A percentile compares a stretch with the other conserved stretches of the same genome.
phyloP scores from a whole-genome alignment of 169 alveolate genomes.

The Plasmodium chabaudi region DNA sequence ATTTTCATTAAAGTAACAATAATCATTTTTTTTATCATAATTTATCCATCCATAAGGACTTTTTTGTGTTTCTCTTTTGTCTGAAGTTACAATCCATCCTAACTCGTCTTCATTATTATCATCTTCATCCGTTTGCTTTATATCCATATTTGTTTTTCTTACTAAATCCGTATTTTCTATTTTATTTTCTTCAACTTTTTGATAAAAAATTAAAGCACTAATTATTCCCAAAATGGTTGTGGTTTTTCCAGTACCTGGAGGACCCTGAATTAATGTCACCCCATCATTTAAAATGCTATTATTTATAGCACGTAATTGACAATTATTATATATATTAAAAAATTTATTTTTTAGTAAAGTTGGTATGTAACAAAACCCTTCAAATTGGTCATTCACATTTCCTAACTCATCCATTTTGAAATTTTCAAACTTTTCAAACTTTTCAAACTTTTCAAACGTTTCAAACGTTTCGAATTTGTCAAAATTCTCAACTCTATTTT shows the following conservation, averaged over 20 bases:
- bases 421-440: neutral
- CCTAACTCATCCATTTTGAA: neutral
- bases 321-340: conserved; percentile 78
- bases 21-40: conserved; percentile 34
- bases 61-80: conserved; percentile 6
- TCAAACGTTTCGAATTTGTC: too few relatives aligned
- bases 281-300: conserved; percentile 86
- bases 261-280: conserved; percentile 96
- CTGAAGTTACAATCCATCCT: neutral
- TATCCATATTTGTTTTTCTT: neutral
- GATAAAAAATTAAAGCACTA: conserved; percentile 85
- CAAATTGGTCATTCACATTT: conserved; percentile 4
- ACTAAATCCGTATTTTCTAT: neutral
- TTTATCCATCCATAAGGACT: conserved; percentile 52
- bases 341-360: conserved; percentile 71
- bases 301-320: conserved; percentile 83
- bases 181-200: conserved; percentile 8
- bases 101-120: too few relatives aligned
- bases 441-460: neutral
- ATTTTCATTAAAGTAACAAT: conserved; percentile 54
- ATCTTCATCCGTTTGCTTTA: neutral
- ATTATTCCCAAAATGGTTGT: conserved; percentile 95
- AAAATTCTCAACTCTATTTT: neutral
- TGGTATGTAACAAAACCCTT: conserved; percentile 77
- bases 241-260: conserved; percentile 99